A percentile compares a stretch with the other conserved stretches of the same genome.
phyloP scores from a whole-genome alignment of 768 basidiomycete genomes.

The Rhizopogon vesiculosus region DNA sequence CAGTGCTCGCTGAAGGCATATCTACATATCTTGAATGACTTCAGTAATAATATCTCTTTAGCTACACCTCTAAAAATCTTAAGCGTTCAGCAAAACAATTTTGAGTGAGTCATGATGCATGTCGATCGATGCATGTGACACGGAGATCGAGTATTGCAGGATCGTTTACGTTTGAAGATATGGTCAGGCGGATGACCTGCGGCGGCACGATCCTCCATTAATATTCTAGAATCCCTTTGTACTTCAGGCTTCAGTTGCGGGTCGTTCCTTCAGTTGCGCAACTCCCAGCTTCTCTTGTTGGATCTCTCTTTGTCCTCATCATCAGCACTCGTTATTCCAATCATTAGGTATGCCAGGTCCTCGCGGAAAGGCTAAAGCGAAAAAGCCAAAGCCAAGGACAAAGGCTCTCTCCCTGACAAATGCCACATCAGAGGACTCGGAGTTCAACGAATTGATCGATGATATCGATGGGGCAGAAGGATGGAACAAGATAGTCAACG shows the following conservation, averaged over 20 bases:
- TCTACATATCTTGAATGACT: no score
- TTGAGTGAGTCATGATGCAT: no score
- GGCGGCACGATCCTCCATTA: no score
- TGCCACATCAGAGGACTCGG: background rate
- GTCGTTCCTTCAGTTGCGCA: background rate
- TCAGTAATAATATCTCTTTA: no score
- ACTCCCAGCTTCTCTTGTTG: background rate
- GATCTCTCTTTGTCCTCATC: background rate
- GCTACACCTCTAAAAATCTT: no score
- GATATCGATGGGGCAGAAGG: constrained; percentile 44
- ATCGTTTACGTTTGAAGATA: background rate
- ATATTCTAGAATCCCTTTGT: background rate
- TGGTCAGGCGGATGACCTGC: background rate
- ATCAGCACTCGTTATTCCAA: background rate
- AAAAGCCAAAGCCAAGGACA: constrained; percentile 16
- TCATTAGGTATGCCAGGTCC: constrained; percentile 20
- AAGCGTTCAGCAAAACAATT: no score
- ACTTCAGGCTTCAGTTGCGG: background rate
- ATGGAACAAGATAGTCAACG: constrained; percentile 43
- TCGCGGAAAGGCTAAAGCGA: constrained; percentile 16
- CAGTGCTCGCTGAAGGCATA: no score
- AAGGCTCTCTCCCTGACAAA: background rate
- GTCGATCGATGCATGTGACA: no score
- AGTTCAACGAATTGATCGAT: constrained; percentile 17
- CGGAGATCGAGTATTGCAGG: no score